Conservation (phyloP, 768 basidiomycete species). For the Mycena epipterygia region DNA sequence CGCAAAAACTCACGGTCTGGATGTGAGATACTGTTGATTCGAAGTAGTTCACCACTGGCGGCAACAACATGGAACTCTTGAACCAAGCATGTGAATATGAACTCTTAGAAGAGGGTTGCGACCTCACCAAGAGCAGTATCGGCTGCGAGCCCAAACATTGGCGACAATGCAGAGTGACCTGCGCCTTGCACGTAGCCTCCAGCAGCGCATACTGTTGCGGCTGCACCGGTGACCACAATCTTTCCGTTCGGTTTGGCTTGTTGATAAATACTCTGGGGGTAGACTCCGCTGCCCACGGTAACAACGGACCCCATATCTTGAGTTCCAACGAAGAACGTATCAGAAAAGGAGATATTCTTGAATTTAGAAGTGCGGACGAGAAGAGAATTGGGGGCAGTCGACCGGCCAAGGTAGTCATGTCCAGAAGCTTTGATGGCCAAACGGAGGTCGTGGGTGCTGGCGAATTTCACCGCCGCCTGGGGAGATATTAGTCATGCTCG, state of each 20-base stretch:
- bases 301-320: conserved; percentile 39
- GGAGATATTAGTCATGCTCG: neutral
- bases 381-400: conserved; percentile 54
- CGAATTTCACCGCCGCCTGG: conserved; percentile 50
- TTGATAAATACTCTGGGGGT: conserved; percentile 37
- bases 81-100: neutral
- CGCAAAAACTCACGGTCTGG: conserved; percentile 36
- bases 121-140: conserved; percentile 41
- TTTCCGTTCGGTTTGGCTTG: conserved; percentile 39
- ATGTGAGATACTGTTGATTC: conserved; percentile 40
- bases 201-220: no score
- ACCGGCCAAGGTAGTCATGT: conserved; percentile 60
- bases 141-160: conserved; percentile 40
- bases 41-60: conserved; percentile 45
- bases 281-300: conserved; percentile 45
- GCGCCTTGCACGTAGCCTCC: conserved; percentile 48
- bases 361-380: conserved; percentile 58
- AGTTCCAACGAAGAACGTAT: conserved; percentile 37
- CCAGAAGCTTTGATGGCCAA: conserved; percentile 45
- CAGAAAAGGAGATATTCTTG: conserved; percentile 47
- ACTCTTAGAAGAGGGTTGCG: neutral
- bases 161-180: conserved; percentile 45
- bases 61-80: conserved; percentile 45
- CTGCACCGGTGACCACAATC: conserved; percentile 41
- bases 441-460: conserved; percentile 42